These are phyloP conservation scores for Rhododendron griersonianum DNA, from an alignment of 148 eudicot genomes.

Conservation along the genomic window DNA sequence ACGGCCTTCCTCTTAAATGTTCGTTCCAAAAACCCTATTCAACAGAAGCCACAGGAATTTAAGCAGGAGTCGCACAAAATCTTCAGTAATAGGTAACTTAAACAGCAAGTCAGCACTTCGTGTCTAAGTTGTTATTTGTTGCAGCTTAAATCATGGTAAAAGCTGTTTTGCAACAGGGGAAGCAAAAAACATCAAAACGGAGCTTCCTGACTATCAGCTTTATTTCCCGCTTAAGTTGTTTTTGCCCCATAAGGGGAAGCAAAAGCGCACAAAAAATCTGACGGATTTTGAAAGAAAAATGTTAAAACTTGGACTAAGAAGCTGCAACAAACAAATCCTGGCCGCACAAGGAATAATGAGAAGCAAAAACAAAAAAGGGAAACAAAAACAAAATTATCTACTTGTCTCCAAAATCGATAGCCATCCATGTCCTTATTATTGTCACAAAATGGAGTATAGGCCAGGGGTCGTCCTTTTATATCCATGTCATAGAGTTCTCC, in stretches of 20 bases:
- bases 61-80: neutral
- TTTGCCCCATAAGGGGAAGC: neutral
- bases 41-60: constrained; percentile 1
- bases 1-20: constrained; percentile 89
- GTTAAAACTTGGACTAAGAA: neutral
- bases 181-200: neutral
- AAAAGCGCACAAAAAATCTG: neutral
- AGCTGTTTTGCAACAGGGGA: neutral
- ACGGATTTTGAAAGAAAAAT: neutral
- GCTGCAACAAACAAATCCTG: neutral
- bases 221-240: neutral
- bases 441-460: constrained; percentile 96
- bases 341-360: neutral
- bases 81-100: neutral
- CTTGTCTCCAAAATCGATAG: constrained; percentile 94
- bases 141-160: neutral
- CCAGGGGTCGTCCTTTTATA: constrained; percentile 84
- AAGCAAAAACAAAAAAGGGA: neutral
- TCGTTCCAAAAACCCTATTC: constrained; percentile 97
- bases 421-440: constrained; percentile 98
- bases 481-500: constrained; percentile 99
- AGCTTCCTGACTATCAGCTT: neutral
- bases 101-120: neutral
- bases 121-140: neutral
- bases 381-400: constrained; percentile 20